phyloP scores from a whole-genome alignment of 2,329 filamentous ascomycete species.

The Lithohypha guttulata region DNA sequence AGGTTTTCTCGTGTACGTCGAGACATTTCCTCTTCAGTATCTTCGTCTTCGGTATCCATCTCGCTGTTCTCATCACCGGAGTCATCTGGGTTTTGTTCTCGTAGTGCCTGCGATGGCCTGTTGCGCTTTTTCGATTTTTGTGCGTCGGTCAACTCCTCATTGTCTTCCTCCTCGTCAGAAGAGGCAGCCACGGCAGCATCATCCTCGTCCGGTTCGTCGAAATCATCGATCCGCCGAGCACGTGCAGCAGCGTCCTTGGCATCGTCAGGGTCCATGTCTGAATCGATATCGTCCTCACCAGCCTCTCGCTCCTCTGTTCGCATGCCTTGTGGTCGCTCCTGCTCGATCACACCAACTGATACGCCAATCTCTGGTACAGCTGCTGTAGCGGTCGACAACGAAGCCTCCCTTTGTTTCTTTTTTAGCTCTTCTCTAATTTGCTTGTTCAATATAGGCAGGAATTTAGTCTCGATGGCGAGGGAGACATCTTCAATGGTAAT shows the following conservation, averaged over 20 bases:
- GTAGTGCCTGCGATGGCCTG: conserved; percentile 12
- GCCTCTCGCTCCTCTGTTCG: conserved; percentile 37
- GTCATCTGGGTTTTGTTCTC: conserved; percentile 19
- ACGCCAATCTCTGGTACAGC: conserved; percentile 68
- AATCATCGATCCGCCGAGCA: conserved; percentile 60
- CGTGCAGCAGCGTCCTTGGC: conserved; percentile 46
- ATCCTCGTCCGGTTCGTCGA: conserved; percentile 85
- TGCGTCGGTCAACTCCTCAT: conserved; percentile 6
- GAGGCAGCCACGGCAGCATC: conserved; percentile 52
- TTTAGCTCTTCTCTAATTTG: conserved; percentile 65
- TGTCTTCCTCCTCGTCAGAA: conserved; percentile 26
- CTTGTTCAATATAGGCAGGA: conserved; percentile 61
- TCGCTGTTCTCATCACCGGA: conserved; percentile 14
- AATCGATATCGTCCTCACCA: conserved; percentile 51
- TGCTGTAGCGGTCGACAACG: conserved; percentile 46
- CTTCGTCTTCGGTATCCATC: conserved; percentile 32
- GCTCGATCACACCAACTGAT: conserved; percentile 46
- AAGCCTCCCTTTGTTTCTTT: conserved; percentile 58
- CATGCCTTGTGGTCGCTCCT: conserved; percentile 35
- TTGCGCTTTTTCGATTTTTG: conserved; percentile 10
- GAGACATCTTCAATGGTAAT: conserved; percentile 70
- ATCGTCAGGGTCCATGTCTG: conserved; percentile 68
- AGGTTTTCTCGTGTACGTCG: conserved; percentile 46
- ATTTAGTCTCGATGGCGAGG: conserved; percentile 65
- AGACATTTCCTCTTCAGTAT: conserved; percentile 29